phyloP scores from a whole-genome alignment of 2,329 filamentous ascomycete genomes.

The Aspergillus sp. region DNA sequence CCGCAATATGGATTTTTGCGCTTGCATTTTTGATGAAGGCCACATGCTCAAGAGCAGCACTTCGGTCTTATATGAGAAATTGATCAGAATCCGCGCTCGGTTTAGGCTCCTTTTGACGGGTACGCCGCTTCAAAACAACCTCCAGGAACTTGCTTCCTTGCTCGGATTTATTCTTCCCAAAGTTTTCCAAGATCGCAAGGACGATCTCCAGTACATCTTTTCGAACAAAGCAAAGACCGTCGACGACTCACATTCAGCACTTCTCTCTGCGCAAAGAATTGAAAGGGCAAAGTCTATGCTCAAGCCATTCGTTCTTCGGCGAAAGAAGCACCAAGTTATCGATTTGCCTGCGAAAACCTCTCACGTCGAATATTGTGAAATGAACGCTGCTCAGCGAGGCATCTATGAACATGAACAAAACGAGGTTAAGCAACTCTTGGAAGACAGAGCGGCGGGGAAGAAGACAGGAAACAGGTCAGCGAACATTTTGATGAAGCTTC shows the following conservation, averaged over 20 bases:
- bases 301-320: constrained; percentile 88
- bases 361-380: constrained; percentile 75
- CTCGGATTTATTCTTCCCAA: constrained; percentile 91
- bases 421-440: constrained; percentile 59
- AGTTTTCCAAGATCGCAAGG: constrained; percentile 74
- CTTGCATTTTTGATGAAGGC: constrained; percentile 85
- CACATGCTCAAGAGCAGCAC: constrained; percentile 88
- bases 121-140: constrained; percentile 93
- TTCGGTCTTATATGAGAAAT: constrained; percentile 75
- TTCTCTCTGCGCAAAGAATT: constrained; percentile 85
- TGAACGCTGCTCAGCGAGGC: constrained; percentile 69
- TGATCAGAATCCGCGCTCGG: constrained; percentile 73
- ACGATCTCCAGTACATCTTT: constrained; percentile 84
- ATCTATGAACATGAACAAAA: constrained; percentile 73
- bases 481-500: constrained; percentile 84
- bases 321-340: constrained; percentile 90
- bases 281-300: constrained; percentile 85
- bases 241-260: constrained; percentile 69
- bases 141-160: constrained; percentile 86
- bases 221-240: constrained; percentile 85
- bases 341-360: constrained; percentile 79
- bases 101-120: constrained; percentile 87
- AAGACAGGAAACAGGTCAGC: constrained; percentile 55
- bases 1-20: constrained; percentile 57
- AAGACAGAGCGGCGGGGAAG: constrained; percentile 57